A percentile compares a stretch with the other conserved stretches of the same genome.
Evolutionary conservation across 768 basidiomycete species (phyloP).

Genomic region (Neoboletus brunneissimus): DNA sequence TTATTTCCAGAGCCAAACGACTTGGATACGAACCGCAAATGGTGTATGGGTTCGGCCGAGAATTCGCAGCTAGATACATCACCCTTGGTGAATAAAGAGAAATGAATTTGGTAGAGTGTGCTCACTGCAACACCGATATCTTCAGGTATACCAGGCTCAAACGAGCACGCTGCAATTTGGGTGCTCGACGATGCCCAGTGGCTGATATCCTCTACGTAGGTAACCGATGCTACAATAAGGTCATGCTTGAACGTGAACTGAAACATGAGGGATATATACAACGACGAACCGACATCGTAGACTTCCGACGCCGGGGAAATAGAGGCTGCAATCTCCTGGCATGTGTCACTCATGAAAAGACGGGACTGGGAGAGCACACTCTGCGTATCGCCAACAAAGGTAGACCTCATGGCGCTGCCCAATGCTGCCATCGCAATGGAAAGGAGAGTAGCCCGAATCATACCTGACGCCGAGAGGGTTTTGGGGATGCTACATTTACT

Average conservation of each 20-base stretch:
- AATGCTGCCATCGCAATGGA: background rate
- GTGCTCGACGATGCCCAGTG: slow-evolving; percentile 55
- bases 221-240: slow-evolving; percentile 3
- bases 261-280: too few species aligned
- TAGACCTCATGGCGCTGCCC: background rate
- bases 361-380: background rate
- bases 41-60: slow-evolving; percentile 44
- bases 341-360: background rate
- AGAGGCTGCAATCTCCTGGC: background rate
- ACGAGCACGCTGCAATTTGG: slow-evolving; percentile 47
- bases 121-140: slow-evolving; percentile 51
- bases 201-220: slow-evolving; percentile 41
- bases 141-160: slow-evolving; percentile 53
- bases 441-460: background rate
- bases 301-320: slow-evolving; percentile 6
- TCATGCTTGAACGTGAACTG: background rate
- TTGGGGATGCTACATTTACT: background rate
- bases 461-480: background rate
- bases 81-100: background rate
- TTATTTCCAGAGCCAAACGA: background rate
- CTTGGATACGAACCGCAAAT: slow-evolving; percentile 17
- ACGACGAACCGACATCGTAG: background rate
- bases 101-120: background rate
- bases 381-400: background rate
- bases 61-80: slow-evolving; percentile 6